phyloP scores from a whole-genome alignment of 345 rosid species.

The Sonneratia caseolaris region DNA sequence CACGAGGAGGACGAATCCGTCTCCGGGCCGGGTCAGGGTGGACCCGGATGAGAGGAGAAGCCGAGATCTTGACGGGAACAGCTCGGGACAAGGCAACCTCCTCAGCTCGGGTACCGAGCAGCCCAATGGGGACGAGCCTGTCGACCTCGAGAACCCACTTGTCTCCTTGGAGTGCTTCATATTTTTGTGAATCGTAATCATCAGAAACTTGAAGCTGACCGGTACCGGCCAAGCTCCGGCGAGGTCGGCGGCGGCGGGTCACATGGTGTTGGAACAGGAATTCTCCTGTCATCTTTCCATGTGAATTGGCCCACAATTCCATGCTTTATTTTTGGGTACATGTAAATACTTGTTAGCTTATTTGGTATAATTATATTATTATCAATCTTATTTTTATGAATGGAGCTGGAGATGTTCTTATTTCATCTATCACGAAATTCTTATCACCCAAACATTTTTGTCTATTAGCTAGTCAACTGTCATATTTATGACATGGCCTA shows the following conservation, averaged over 20 bases:
- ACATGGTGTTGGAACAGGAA: too few relatives aligned
- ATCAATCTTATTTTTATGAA: too few relatives aligned
- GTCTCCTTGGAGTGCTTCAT: conserved; percentile 89
- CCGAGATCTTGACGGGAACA: not conserved
- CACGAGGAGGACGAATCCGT: conserved; percentile 32
- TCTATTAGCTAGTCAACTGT: not conserved
- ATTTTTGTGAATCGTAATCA: conserved; percentile 34
- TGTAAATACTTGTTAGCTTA: not conserved
- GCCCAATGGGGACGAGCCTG: conserved; percentile 16
- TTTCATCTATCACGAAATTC: too few relatives aligned
- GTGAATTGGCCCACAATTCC: not conserved
- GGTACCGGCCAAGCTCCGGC: not conserved
- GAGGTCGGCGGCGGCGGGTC: not conserved
- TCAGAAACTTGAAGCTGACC: not conserved
- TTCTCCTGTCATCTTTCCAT: not conserved
- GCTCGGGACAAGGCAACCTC: not conserved
- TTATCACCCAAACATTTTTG: too few relatives aligned
- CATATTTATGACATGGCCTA: not conserved
- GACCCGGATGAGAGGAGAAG: conserved; percentile 20
- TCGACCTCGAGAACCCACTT: conserved; percentile 68
- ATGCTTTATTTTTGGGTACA: not conserved
- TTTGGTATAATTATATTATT: too few relatives aligned
- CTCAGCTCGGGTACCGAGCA: not conserved
- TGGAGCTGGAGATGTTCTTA: too few relatives aligned
- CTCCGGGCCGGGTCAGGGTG: conserved; percentile 49